Percentiles rank a stretch among this genome's conserved stretches.
Evolutionary conservation across 2,329 filamentous ascomycete species (phyloP).

Genomic region (Cadophora luteo-olivacea): DNA sequence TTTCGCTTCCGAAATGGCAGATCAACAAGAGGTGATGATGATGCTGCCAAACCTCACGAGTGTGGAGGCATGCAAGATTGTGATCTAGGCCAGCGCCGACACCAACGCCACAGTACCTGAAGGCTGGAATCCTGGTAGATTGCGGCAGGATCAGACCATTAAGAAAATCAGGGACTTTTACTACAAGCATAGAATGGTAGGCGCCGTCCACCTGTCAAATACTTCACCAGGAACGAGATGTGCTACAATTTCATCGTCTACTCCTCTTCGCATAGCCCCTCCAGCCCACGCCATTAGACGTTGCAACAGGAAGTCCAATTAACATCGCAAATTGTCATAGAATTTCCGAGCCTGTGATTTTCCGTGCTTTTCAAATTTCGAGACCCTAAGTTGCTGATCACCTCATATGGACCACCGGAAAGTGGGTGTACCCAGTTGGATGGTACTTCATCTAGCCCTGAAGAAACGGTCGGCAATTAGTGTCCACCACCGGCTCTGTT

Average conservation of each 20-base stretch:
- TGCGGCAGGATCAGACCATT: background rate
- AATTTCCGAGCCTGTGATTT: background rate
- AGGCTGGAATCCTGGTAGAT: background rate
- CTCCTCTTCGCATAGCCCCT: background rate
- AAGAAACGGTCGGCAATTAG: constrained; percentile 10
- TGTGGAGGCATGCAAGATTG: background rate
- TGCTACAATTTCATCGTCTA: background rate
- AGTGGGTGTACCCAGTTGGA: background rate
- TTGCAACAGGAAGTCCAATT: background rate
- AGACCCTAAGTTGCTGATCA: background rate
- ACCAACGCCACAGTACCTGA: background rate
- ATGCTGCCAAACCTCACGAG: background rate
- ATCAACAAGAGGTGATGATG: background rate
- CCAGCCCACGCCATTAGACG: background rate
- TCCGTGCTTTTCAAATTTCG: background rate
- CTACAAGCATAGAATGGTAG: background rate
- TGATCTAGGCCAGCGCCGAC: background rate
- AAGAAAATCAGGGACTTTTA: background rate
- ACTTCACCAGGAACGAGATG: background rate
- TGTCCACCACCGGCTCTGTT: background rate
- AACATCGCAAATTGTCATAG: background rate
- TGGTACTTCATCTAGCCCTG: background rate
- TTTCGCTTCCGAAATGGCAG: constrained; percentile 1
- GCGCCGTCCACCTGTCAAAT: constrained; percentile 9
- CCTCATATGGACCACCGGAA: background rate